Conservation (phyloP, 139 green algal genomes). For the Micractinium sp. region DNA sequence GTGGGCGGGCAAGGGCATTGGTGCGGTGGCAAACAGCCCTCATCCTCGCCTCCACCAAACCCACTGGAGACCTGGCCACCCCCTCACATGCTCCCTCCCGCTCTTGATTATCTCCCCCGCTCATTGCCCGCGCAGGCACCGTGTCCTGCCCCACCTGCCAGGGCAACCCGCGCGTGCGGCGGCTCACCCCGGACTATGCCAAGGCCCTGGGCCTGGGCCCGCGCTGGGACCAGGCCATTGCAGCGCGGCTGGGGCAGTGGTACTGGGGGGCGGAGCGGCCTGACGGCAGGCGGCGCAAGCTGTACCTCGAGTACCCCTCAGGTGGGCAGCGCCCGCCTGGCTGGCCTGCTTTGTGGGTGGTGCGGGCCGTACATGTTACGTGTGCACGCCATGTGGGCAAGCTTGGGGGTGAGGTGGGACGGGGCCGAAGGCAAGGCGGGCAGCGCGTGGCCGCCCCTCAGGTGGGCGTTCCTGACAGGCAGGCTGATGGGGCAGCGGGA, state of each 20-base stretch:
- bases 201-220: conserved; percentile 33
- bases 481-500: too few relatives aligned
- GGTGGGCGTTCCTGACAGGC: too few relatives aligned
- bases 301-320: conserved; percentile 41
- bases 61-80: not conserved
- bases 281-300: not conserved
- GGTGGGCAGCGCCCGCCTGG: not conserved
- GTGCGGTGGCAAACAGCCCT: too few relatives aligned
- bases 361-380: too few relatives aligned
- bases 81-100: not conserved
- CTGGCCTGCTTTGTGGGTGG: too few relatives aligned
- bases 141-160: conserved; percentile 46
- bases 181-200: conserved; percentile 50
- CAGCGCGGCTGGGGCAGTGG: conserved; percentile 12
- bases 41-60: not conserved
- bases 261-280: conserved; percentile 12
- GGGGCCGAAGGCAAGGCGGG: too few relatives aligned
- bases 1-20: not conserved
- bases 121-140: conserved; percentile 41
- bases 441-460: too few relatives aligned
- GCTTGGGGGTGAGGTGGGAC: too few relatives aligned
- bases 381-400: too few relatives aligned
- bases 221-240: conserved; percentile 38
- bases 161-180: conserved; percentile 28
- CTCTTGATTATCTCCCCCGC: not conserved